These are phyloP conservation scores for Epichloe amarillans DNA, from an alignment of 2,329 filamentous ascomycete species.

Conservation along the genomic window DNA sequence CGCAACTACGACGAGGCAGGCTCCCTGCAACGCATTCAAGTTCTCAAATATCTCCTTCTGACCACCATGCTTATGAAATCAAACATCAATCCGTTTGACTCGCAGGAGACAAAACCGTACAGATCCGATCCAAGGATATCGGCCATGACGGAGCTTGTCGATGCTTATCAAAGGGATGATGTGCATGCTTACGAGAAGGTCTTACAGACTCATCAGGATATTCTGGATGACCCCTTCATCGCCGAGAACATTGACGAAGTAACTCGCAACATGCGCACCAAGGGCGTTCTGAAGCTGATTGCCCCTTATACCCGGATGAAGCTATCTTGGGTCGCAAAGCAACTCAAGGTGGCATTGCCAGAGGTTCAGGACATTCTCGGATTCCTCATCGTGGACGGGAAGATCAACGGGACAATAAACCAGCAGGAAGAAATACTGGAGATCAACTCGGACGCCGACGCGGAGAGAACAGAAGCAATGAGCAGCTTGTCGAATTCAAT, in stretches of 20 bases:
- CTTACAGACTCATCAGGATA: constrained; percentile 73
- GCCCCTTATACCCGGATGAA: constrained; percentile 91
- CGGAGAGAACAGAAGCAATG: constrained; percentile 60
- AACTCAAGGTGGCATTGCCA: constrained; percentile 69
- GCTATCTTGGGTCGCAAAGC: constrained; percentile 72
- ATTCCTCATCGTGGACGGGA: constrained; percentile 82
- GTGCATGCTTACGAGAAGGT: constrained; percentile 85
- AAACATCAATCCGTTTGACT: constrained; percentile 97
- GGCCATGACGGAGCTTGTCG: constrained; percentile 93
- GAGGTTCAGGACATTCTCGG: constrained; percentile 95
- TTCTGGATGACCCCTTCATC: constrained; percentile 87
- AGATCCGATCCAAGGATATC: constrained; percentile 89
- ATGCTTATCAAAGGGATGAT: constrained; percentile 91
- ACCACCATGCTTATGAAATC: constrained; percentile 98
- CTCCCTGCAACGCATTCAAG: constrained; percentile 89
- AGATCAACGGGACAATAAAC: constrained; percentile 78
- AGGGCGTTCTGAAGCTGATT: constrained; percentile 84
- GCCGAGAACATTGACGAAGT: constrained; percentile 99
- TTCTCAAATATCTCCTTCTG: constrained; percentile 90
- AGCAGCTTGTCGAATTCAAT: constrained; percentile 60
- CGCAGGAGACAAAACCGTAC: constrained; percentile 97
- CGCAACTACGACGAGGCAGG: constrained; percentile 98
- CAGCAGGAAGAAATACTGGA: constrained; percentile 75
- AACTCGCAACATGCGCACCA: constrained; percentile 94
- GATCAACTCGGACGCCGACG: constrained; percentile 61